Evolutionary conservation across 805 yeast genomes (phyloP).

Genomic region (Metschnikowia sp.): DNA sequence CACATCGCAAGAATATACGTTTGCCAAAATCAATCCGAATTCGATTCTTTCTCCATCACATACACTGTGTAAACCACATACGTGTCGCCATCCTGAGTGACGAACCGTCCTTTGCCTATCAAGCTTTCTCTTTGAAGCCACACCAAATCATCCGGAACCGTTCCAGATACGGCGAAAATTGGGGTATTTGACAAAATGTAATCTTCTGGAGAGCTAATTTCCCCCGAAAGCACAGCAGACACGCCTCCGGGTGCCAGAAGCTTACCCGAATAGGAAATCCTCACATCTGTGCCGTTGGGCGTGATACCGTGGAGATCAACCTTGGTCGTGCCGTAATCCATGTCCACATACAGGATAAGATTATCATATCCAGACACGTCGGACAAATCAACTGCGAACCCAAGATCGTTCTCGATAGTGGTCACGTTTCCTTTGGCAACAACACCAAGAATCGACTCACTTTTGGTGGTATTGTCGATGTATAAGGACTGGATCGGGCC

Average conservation of each 20-base stretch:
- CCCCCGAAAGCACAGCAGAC: constrained; percentile 34
- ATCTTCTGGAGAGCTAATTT: constrained; percentile 36
- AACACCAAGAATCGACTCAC: constrained; percentile 20
- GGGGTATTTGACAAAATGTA: constrained; percentile 50
- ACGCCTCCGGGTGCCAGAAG: constrained; percentile 33
- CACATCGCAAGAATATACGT: no score
- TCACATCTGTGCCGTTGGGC: constrained; percentile 40
- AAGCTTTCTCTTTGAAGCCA: constrained; percentile 53
- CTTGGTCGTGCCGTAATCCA: constrained; percentile 34
- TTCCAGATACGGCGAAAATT: constrained; percentile 38
- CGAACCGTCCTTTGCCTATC: constrained; percentile 58
- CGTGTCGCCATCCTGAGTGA: constrained; percentile 45
- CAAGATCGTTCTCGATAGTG: constrained; percentile 28
- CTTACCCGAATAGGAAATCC: constrained; percentile 48
- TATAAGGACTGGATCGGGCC: constrained; percentile 19
- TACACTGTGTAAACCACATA: constrained; percentile 55
- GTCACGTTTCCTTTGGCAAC: constrained; percentile 28
- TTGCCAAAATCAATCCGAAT: no score
- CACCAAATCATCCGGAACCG: constrained; percentile 39
- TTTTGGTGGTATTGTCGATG: constrained; percentile 15
- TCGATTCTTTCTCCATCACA: constrained; percentile 14
- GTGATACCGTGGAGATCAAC: constrained; percentile 48
- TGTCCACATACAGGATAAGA: constrained; percentile 30
- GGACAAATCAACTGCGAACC: constrained; percentile 27
- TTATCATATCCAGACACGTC: constrained; percentile 46